Evolutionary conservation across 2,329 filamentous ascomycete genomes (phyloP).

Genomic region (Teratosphaeria viscida): DNA sequence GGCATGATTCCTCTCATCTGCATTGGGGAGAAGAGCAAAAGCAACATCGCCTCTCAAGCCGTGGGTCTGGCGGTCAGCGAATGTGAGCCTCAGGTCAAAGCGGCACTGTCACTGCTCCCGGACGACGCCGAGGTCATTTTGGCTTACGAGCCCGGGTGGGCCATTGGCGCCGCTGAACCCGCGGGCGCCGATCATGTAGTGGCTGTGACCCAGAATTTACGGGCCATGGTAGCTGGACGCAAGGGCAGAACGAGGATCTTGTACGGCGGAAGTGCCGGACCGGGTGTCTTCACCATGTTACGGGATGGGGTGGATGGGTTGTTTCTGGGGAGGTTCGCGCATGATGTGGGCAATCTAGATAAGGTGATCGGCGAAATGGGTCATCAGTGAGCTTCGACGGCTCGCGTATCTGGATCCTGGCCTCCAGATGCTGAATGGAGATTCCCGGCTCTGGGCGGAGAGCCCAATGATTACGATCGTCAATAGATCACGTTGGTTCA

Average conservation of each 20-base stretch:
- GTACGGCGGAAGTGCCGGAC: slow-evolving; percentile 75
- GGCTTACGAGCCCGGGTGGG: slow-evolving; percentile 84
- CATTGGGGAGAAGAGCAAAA: slow-evolving; percentile 57
- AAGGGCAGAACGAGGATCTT: slow-evolving; percentile 56
- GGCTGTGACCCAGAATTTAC: slow-evolving; percentile 55
- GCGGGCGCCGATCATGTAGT: slow-evolving; percentile 64
- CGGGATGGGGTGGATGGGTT: slow-evolving; percentile 64
- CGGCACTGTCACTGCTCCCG: slow-evolving; percentile 52
- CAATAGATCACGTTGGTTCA: background rate
- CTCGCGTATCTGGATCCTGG: background rate
- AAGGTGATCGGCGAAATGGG: slow-evolving; percentile 61
- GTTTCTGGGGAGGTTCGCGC: slow-evolving; percentile 72
- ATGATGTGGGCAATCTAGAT: slow-evolving; percentile 61
- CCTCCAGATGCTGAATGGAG: background rate
- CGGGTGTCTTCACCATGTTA: slow-evolving; percentile 60
- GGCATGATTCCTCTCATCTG: slow-evolving; percentile 70
- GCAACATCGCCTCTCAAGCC: slow-evolving; percentile 34
- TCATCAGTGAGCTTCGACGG: background rate
- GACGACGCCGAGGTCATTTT: slow-evolving; percentile 59
- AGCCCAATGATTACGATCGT: background rate
- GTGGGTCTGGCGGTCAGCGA: slow-evolving; percentile 54
- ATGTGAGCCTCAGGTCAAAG: slow-evolving; percentile 54
- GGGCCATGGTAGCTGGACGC: slow-evolving; percentile 43
- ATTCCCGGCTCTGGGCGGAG: too few species aligned
- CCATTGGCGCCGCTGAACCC: slow-evolving; percentile 65